Evolutionary conservation across 306 rosid species (phyloP), one percentile per base, ranked within the genome.

Genomic region (Acacia acuminata): DNA sequence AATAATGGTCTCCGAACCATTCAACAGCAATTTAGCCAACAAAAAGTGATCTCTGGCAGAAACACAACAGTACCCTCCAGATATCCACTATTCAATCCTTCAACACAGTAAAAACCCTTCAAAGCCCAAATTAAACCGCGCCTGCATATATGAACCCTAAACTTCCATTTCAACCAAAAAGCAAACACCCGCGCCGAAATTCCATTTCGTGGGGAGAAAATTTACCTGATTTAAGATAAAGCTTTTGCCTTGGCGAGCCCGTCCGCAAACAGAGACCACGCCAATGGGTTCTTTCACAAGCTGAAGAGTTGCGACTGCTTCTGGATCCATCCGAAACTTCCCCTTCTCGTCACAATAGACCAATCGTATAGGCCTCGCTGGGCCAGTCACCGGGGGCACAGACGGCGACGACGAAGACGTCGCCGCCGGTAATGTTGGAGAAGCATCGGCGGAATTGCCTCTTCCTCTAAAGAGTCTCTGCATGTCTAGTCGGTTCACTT

Each of bases 241-340:
- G 80, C 98, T 96, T 88, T 96, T 96, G 48, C 99, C 99, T 85
- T 93, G 97, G 66, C 99, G 98, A 82, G 98, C 98, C 7, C 98
- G 91, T 8, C 98, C 99, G 43, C 99, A 93, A 81, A 63, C 69
- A 63, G 69, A 63, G 40, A 63, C 69, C 38, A 63, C 69, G 4
- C 69, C 69, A 27, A 63, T 27, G 19, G 69, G 69, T 27, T 63
- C 69, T 6, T 63, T 63, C 20, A 63, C 69, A 27, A 63, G 69
- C 69, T 63, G 69, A 63, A 63, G 69, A 4, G 69, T 63, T 13
- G 69, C 69, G 19, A 63, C 69, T 32, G 69, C 69, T 27, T 63
- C 69, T 14, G 69, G 69, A 63, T 63, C 69, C 69, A 63, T 63
- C 20, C 69, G 69, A 63, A 63, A 63, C 69, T 63, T 25, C 3